A percentile compares a stretch with the other conserved stretches of the same genome.
Evolutionary conservation across 176 grass and related monocot genomes (phyloP).

Genomic region (Rhynchospora breviuscula): DNA sequence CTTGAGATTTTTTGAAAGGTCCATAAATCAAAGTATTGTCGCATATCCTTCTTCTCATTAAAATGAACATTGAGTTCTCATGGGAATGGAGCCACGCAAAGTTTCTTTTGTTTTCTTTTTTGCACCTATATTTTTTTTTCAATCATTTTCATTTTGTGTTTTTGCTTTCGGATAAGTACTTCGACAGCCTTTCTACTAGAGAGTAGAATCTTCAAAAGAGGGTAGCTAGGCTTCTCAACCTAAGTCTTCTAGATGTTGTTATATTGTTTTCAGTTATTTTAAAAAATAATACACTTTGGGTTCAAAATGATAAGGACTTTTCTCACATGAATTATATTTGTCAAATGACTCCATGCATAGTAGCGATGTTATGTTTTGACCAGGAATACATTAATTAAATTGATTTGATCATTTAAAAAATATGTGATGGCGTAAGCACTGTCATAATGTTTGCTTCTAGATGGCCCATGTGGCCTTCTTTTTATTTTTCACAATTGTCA

Average conservation of each 20-base stretch:
- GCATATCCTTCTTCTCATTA: not conserved
- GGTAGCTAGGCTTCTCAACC: slow-evolving; percentile 45
- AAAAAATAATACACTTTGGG: slow-evolving; percentile 26
- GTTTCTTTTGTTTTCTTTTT: too few relatives aligned
- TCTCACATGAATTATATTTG: slow-evolving; percentile 42
- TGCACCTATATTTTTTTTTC: not conserved
- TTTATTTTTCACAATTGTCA: not conserved
- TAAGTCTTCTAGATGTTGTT: slow-evolving; percentile 48
- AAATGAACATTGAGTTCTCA: not conserved
- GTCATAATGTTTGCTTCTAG: slow-evolving; percentile 26
- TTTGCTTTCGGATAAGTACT: not conserved
- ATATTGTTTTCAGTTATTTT: slow-evolving; percentile 27
- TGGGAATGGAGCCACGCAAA: not conserved
- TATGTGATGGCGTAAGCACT: not conserved
- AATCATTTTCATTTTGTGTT: not conserved
- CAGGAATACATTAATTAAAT: slow-evolving; percentile 22
- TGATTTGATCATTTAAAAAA: not conserved
- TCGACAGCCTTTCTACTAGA: not conserved
- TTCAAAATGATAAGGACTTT: slow-evolving; percentile 49
- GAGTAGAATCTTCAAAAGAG: slow-evolving; percentile 26
- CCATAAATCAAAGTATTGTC: not conserved
- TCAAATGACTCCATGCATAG: slow-evolving; percentile 30
- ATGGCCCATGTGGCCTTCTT: not conserved
- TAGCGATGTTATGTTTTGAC: slow-evolving; percentile 51
- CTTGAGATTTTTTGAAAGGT: too few relatives aligned